phyloP scores from a whole-genome alignment of 2,329 filamentous ascomycete genomes.

The Berkeleyomyces rouxiae region DNA sequence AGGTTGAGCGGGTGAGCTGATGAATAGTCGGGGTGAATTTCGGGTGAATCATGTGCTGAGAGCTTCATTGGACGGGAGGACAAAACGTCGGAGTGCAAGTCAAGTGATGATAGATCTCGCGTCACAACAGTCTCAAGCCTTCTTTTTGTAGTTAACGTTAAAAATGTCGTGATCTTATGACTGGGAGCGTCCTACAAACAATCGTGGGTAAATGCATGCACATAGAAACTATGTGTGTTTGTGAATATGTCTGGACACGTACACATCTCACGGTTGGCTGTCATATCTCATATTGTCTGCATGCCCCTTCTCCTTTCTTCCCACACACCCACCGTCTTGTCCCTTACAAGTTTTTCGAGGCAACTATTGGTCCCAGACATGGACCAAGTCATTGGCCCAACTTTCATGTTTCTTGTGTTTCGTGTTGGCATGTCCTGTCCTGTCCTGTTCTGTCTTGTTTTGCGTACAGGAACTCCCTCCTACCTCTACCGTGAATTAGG shows the following conservation, averaged over 20 bases:
- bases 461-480: not conserved
- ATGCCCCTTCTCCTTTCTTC: not conserved
- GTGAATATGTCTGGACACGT: not conserved
- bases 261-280: not conserved
- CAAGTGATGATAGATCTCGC: too few species aligned
- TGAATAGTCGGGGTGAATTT: not conserved
- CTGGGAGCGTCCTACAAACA: too few species aligned
- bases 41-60: not conserved
- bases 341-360: not conserved
- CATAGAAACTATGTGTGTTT: not conserved
- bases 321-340: not conserved
- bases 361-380: not conserved
- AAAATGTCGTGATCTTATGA: too few species aligned
- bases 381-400: not conserved
- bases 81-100: too few species aligned
- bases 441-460: too few species aligned
- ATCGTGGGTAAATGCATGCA: too few species aligned
- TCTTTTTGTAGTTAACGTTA: too few species aligned
- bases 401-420: not conserved
- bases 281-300: not conserved
- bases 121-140: too few species aligned
- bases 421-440: not conserved
- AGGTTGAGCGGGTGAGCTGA: not conserved
- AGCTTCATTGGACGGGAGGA: too few species aligned
- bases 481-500: not conserved